A percentile compares a stretch with the other conserved stretches of the same genome.
These are phyloP conservation scores for Nevesoporus exiguus DNA, from an alignment of 768 basidiomycete species.

Conservation along the genomic window DNA sequence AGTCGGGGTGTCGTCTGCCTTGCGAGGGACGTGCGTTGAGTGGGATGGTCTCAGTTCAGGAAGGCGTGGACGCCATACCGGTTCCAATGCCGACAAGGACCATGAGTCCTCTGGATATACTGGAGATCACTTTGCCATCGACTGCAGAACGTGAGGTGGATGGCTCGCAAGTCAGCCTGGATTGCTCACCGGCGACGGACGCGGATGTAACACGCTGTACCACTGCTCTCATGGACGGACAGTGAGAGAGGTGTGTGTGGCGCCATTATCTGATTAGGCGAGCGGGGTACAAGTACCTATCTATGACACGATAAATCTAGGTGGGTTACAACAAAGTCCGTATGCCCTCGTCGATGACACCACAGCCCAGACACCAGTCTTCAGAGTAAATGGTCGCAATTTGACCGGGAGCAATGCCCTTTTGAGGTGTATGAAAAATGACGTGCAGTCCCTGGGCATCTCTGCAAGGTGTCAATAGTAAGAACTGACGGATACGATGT, in stretches of 20 bases:
- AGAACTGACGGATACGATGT: neutral
- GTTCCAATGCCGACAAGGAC: conserved; percentile 86
- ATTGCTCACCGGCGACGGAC: conserved; percentile 68
- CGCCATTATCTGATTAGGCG: conserved; percentile 1
- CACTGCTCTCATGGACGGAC: conserved; percentile 68
- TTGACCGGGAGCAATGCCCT: conserved; percentile 77
- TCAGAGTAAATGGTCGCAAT: conserved; percentile 70
- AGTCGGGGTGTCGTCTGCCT: conserved; percentile 71
- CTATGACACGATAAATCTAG: neutral
- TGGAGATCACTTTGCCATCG: conserved; percentile 72
- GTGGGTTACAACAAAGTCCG: conserved; percentile 2
- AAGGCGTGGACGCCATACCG: conserved; percentile 41
- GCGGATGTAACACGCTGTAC: conserved; percentile 81
- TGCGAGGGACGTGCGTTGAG: conserved; percentile 18
- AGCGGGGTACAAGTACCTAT: neutral
- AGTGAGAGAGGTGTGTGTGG: no score
- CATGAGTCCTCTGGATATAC: conserved; percentile 82
- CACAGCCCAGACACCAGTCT: conserved; percentile 83
- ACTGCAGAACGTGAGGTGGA: conserved; percentile 45
- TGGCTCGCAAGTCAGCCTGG: neutral
- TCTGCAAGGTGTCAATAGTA: conserved; percentile 15
- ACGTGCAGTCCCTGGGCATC: conserved; percentile 36
- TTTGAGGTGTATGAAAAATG: conserved; percentile 54
- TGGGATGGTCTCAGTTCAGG: neutral
- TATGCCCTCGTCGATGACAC: conserved; percentile 47